Conservation (phyloP, 352 stramenopile genomes). For the Phytophthora podocarpi region DNA sequence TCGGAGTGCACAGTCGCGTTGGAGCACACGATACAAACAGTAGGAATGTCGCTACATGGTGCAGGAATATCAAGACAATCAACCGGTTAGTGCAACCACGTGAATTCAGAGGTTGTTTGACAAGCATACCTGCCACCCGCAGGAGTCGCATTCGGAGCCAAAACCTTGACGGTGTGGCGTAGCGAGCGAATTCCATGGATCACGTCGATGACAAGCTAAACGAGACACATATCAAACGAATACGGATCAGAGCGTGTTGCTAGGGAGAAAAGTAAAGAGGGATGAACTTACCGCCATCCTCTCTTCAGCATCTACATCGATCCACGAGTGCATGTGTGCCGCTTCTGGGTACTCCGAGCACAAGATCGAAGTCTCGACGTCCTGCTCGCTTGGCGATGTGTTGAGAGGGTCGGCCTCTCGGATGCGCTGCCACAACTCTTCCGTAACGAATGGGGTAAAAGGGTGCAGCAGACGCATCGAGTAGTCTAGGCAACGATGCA, state of each 20-base stretch:
- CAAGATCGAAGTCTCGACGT: conserved; percentile 59
- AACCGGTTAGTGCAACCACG: neutral
- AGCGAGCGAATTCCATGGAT: conserved; percentile 95
- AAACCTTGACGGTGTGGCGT: conserved; percentile 73
- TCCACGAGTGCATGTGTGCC: conserved; percentile 75
- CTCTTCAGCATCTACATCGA: conserved; percentile 82
- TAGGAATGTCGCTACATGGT: conserved; percentile 26
- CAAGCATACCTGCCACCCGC: conserved; percentile 28
- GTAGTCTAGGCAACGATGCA: conserved; percentile 95
- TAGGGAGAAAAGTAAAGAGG: neutral
- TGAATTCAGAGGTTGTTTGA: neutral
- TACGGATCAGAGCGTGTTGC: neutral
- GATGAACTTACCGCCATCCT: conserved; percentile 78
- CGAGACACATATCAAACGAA: neutral
- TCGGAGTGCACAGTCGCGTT: conserved; percentile 34
- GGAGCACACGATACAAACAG: conserved; percentile 39
- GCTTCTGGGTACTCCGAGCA: conserved; percentile 87
- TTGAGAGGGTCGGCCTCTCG: conserved; percentile 49
- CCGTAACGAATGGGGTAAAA: conserved; percentile 99
- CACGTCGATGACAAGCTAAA: conserved; percentile 82
- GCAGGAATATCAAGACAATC: neutral
- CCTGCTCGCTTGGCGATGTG: conserved; percentile 9
- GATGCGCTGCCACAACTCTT: conserved; percentile 97
- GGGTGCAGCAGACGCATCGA: conserved; percentile 97
- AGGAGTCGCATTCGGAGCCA: conserved; percentile 54